Evolutionary conservation across 2,329 filamentous ascomycete species (phyloP).

Genomic region (Fusarium concolor): DNA sequence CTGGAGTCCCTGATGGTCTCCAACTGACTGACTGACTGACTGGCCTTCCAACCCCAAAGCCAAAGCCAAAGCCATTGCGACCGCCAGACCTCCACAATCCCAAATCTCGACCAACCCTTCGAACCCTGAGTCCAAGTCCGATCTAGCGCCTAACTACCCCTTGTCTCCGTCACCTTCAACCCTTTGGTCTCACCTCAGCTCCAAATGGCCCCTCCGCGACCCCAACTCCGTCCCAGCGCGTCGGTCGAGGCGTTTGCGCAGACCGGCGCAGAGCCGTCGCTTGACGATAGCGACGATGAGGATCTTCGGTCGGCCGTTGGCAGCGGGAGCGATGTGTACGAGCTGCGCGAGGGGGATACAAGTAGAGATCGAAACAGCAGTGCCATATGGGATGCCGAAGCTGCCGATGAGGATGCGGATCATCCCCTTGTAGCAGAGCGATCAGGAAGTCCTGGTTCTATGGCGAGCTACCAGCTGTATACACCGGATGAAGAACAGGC

Average conservation of each 20-base stretch:
- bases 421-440: constrained; percentile 40
- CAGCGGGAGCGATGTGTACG: constrained; percentile 48
- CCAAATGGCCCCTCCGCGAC: constrained; percentile 40
- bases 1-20: constrained; percentile 23
- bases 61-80: neutral
- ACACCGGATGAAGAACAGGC: constrained; percentile 76
- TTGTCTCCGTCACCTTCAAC: neutral
- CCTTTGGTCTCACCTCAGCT: constrained; percentile 18
- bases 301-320: constrained; percentile 51
- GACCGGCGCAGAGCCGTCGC: constrained; percentile 53
- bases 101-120: neutral
- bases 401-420: constrained; percentile 30
- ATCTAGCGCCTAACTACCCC: neutral
- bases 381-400: constrained; percentile 38
- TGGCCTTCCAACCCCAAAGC: neutral
- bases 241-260: constrained; percentile 54
- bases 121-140: neutral
- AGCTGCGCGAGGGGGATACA: constrained; percentile 45
- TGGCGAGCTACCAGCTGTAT: constrained; percentile 57
- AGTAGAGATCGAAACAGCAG: constrained; percentile 21
- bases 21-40: neutral
- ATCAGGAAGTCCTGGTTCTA: constrained; percentile 47
- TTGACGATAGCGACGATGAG: constrained; percentile 52
- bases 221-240: constrained; percentile 31
- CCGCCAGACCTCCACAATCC: neutral